Evolutionary conservation across 169 alveolate genomes (phyloP).

Genomic region (Plasmodium gaboni): DNA sequence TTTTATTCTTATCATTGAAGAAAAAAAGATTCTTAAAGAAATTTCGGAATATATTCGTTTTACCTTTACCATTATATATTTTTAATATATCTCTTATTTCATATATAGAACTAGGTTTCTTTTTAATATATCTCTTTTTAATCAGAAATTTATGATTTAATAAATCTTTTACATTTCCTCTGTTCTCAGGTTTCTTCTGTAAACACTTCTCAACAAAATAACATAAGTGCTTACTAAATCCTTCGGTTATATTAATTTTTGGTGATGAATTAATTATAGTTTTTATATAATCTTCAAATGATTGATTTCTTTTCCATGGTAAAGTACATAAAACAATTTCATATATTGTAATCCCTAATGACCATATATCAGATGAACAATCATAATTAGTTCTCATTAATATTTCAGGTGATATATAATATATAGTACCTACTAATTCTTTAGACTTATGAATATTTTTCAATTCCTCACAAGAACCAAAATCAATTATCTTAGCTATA

Average conservation of each 20-base stretch:
- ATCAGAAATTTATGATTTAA: constrained; percentile 49
- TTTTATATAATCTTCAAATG: constrained; percentile 19
- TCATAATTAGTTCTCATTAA: constrained; percentile 91
- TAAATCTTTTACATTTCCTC: constrained; percentile 32
- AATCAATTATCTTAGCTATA: constrained; percentile 71
- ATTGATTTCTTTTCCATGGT: constrained; percentile 61
- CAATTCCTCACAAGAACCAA: constrained; percentile 72
- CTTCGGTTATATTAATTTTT: constrained; percentile 35
- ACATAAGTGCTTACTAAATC: constrained; percentile 57
- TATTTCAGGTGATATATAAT: constrained; percentile 95
- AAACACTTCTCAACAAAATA: constrained; percentile 45
- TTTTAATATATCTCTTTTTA: constrained; percentile 25
- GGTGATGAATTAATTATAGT: constrained; percentile 42
- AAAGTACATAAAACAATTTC: constrained; percentile 80
- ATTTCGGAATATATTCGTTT: constrained; percentile 45
- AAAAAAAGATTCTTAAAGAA: constrained; percentile 42
- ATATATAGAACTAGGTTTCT: constrained; percentile 51
- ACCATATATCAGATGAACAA: constrained; percentile 94
- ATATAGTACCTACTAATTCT: constrained; percentile 66
- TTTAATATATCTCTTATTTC: constrained; percentile 47
- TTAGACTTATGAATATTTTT: constrained; percentile 16
- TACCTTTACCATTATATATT: constrained; percentile 27
- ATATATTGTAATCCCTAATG: constrained; percentile 93
- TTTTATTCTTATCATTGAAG: constrained; percentile 32
- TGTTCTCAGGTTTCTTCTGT: constrained; percentile 38